phyloP scores from a whole-genome alignment of 2,329 filamentous ascomycete species.

The Alternaria brassicicola region DNA sequence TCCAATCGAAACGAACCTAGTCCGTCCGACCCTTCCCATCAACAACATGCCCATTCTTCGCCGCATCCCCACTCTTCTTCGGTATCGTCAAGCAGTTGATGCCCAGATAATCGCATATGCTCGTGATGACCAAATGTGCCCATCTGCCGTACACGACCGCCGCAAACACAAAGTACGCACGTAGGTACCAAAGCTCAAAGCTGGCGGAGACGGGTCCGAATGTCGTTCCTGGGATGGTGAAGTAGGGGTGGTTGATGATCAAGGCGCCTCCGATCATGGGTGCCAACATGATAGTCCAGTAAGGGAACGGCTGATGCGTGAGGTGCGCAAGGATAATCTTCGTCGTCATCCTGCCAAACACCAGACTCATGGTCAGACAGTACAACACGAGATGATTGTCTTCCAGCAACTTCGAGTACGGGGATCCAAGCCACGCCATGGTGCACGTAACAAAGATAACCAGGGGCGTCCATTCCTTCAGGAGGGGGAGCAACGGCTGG shows the following conservation, averaged over 20 bases:
- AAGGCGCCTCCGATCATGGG: constrained; percentile 86
- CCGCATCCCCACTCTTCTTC: constrained; percentile 33
- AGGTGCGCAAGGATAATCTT: constrained; percentile 98
- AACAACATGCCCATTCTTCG: constrained; percentile 35
- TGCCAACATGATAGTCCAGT: constrained; percentile 90
- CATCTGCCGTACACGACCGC: constrained; percentile 88
- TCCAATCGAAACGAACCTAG: constrained; percentile 21
- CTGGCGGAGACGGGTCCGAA: constrained; percentile 68
- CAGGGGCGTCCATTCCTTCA: constrained; percentile 95
- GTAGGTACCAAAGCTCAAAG: constrained; percentile 80
- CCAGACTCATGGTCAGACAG: constrained; percentile 92
- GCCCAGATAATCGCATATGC: constrained; percentile 88
- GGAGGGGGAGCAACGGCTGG: constrained; percentile 78
- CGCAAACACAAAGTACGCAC: constrained; percentile 82
- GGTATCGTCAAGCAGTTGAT: constrained; percentile 93
- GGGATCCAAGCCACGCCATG: constrained; percentile 85
- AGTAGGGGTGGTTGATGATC: constrained; percentile 78
- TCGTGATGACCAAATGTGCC: constrained; percentile 88
- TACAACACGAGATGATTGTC: constrained; percentile 92
- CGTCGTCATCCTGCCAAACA: constrained; percentile 97
- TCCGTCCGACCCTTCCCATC: constrained; percentile 46
- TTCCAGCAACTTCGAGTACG: constrained; percentile 77
- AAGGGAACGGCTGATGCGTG: constrained; percentile 91
- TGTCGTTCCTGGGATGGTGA: constrained; percentile 53
- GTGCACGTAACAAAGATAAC: constrained; percentile 76